phyloP scores from a whole-genome alignment of 1,139 yeast genomes.

The Protomyces inouyei region DNA sequence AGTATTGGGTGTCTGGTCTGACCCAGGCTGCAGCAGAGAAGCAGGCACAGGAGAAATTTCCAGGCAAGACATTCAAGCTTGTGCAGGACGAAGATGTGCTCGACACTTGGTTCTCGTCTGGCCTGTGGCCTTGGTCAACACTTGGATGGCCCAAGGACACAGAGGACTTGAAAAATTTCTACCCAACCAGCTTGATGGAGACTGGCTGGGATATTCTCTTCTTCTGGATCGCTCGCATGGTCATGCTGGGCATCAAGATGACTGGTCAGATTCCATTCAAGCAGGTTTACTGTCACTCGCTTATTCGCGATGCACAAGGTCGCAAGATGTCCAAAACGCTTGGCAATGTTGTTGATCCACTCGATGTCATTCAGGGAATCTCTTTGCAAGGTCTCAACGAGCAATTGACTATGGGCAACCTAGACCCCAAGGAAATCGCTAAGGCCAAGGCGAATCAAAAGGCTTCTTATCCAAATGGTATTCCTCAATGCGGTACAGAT shows the following conservation, averaged over 20 bases:
- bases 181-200: constrained; percentile 89
- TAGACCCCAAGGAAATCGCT: constrained; percentile 82
- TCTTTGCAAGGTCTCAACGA: constrained; percentile 73
- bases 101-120: constrained; percentile 98
- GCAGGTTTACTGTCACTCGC: constrained; percentile 96
- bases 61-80: constrained; percentile 63
- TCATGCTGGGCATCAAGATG: constrained; percentile 80
- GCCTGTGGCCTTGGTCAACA: constrained; percentile 96
- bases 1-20: constrained; percentile 90
- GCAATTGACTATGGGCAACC: constrained; percentile 71
- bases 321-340: constrained; percentile 97
- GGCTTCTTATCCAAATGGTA: constrained; percentile 89
- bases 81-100: constrained; percentile 92
- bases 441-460: constrained; percentile 87
- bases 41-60: constrained; percentile 72
- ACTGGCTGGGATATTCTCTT: constrained; percentile 99
- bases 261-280: constrained; percentile 89
- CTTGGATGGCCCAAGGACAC: constrained; percentile 89
- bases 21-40: constrained; percentile 70
- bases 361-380: constrained; percentile 88
- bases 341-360: constrained; percentile 94
- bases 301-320: constrained; percentile 98
- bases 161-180: constrained; percentile 67
- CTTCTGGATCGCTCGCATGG: constrained; percentile 99
- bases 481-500: constrained; percentile 99